Evolutionary conservation across 2,329 filamentous ascomycete genomes (phyloP).

Genomic region (Erysiphe pulchra): DNA sequence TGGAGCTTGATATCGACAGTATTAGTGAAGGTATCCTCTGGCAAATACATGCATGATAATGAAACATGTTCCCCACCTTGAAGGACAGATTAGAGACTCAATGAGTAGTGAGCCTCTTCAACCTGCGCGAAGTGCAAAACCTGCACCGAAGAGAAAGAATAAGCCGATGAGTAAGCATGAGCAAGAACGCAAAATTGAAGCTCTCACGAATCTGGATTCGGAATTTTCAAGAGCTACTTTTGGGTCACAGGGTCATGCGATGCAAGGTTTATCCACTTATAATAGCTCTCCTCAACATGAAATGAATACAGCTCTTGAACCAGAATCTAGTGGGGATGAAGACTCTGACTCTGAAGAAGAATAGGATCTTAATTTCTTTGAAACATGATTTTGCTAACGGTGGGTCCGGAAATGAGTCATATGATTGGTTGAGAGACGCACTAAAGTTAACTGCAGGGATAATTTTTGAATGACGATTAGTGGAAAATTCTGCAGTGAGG

Average conservation of each 20-base stretch:
- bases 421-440: neutral
- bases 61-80: conserved; percentile 23
- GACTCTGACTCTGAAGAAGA: conserved; percentile 26
- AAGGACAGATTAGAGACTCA: conserved; percentile 5
- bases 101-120: conserved; percentile 9
- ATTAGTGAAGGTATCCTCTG: conserved; percentile 26
- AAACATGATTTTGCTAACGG: too few species aligned
- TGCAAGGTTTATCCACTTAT: conserved; percentile 9
- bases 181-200: conserved; percentile 40
- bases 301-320: conserved; percentile 10
- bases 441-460: neutral
- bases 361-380: conserved; percentile 2
- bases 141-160: conserved; percentile 27
- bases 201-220: conserved; percentile 33
- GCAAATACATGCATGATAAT: conserved; percentile 26
- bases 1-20: conserved; percentile 33
- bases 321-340: conserved; percentile 24
- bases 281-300: conserved; percentile 2
- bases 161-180: conserved; percentile 53
- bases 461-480: too few species aligned
- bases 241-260: conserved; percentile 17
- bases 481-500: too few species aligned
- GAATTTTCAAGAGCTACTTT: conserved; percentile 14
- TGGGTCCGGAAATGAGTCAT: too few species aligned
- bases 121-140: conserved; percentile 12